Base-by-base conservation (phyloP, 176 grass and related monocot species). In the Ensete glaucum region DNA sequence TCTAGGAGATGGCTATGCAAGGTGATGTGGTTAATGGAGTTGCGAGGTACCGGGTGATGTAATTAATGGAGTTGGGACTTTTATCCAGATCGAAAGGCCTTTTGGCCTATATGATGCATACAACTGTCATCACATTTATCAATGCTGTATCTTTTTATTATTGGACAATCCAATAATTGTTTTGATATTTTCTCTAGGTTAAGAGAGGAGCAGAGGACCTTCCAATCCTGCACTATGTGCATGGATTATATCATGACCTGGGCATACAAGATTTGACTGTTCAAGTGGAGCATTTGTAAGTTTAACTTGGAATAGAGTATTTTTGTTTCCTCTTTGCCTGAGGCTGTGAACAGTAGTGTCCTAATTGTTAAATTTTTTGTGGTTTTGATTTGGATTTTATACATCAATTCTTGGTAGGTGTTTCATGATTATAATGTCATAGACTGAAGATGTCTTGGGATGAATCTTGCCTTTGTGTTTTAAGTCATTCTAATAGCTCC, bases 171-270 rank as follows among this genome's bases (percentile, higher is more conserved):
- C 34, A 43, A 43, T 43, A 43, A 43, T 43, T 22, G 21, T 72
- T 53, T 8, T 15, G 52, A 6, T 82, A 17, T 68, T 54, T 62
- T 80, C 67, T 73, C 55, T 23, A 93, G 90, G 86, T 85, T 62
- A 98, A 91, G 75, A 89, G 73, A n/a, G 82, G 86, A 50, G 76
- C 74, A 25, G 68, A 91, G 49, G 81, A 89, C 15, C 23, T 76
- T 9, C 58, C 69, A 6, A 82, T 93, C 65, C 78, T 93, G 52
- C 88, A 91, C 23, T 72, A 87, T 53, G 81, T 84, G 9, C 84
- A 98, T 73, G 90, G 90, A 50, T 81, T 93, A 29, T 91, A 93
- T 66, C 86, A 98, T 64, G 94, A 98, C 60, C 62, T 93, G 75
- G 94, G 88, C 20, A 85, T 93, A 81, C 86, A 91, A 19, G 90